phyloP scores from a whole-genome alignment of 2,329 filamentous ascomycete species.

The Sphaerostilbella broomeana region DNA sequence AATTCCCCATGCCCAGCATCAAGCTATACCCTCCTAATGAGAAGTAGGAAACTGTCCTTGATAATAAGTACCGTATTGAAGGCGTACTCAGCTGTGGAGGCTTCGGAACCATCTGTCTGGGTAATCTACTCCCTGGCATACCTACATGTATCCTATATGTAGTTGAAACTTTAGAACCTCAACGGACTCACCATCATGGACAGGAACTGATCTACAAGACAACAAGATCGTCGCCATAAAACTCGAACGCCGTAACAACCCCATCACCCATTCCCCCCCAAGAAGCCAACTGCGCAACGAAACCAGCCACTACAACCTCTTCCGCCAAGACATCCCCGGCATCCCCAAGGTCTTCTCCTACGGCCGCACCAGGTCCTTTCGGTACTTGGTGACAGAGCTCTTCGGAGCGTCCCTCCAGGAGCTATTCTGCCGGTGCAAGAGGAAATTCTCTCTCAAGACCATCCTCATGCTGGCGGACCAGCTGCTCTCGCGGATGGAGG shows the following conservation, averaged over 20 bases:
- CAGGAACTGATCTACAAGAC: slow-evolving; percentile 17
- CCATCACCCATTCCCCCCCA: neutral
- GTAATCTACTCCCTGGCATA: neutral
- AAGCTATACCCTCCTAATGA: neutral
- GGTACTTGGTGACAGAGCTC: slow-evolving; percentile 20
- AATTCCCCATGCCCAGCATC: too few species aligned
- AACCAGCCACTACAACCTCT: slow-evolving; percentile 12
- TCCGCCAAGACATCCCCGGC: slow-evolving; percentile 16
- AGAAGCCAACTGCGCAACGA: slow-evolving; percentile 15
- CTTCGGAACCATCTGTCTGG: slow-evolving; percentile 10
- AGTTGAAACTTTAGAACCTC: too few species aligned
- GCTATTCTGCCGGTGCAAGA: slow-evolving; percentile 36
- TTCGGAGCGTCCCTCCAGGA: slow-evolving; percentile 62
- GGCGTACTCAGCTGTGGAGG: slow-evolving; percentile 9
- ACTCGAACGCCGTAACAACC: slow-evolving; percentile 7
- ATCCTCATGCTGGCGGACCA: slow-evolving; percentile 19
- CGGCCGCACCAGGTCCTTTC: slow-evolving; percentile 17
- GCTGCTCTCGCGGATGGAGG: slow-evolving; percentile 15
- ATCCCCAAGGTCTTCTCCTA: slow-evolving; percentile 19
- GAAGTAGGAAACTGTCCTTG: too few species aligned
- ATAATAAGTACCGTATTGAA: slow-evolving; percentile 4
- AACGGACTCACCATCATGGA: too few species aligned
- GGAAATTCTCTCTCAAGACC: slow-evolving; percentile 19
- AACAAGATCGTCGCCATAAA: slow-evolving; percentile 32
- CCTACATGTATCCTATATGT: too few species aligned